Percentiles rank a stretch among this genome's conserved stretches.
These are phyloP conservation scores for Corylus heterophylla DNA, from an alignment of 306 rosid genomes.

Conservation along the genomic window DNA sequence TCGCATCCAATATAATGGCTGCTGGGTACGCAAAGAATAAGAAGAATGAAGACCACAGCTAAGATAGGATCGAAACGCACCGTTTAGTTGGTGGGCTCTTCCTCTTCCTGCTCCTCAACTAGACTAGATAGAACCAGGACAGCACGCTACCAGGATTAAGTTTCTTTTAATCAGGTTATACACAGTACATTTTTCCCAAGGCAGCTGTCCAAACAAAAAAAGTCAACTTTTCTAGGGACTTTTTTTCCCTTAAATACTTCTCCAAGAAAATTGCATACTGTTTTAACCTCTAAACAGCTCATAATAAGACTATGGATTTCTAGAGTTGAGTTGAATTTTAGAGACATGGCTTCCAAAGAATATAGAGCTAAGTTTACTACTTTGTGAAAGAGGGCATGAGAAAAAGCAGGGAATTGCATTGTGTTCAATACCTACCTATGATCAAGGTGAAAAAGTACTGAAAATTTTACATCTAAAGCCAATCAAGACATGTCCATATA, in stretches of 20 bases:
- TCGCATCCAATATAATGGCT: not conserved
- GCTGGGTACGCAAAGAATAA: too few species aligned
- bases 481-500: constrained; percentile 6
- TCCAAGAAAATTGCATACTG: not conserved
- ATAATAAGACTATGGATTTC: not conserved
- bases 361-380: not conserved
- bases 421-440: not conserved
- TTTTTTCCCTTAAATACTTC: not conserved
- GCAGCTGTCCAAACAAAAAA: too few species aligned
- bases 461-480: constrained; percentile 1
- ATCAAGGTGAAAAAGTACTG: not conserved
- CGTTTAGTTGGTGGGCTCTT: too few species aligned
- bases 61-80: too few species aligned
- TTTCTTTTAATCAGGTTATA: too few species aligned
- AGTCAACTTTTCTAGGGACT: not conserved
- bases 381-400: not conserved
- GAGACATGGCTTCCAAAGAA: not conserved
- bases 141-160: too few species aligned
- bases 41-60: too few species aligned
- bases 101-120: too few species aligned
- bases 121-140: too few species aligned
- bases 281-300: not conserved
- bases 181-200: too few species aligned
- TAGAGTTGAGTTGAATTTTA: not conserved
- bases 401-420: not conserved